A percentile compares a stretch with the other conserved stretches of the same genome.
phyloP scores from a whole-genome alignment of 257 asterid species.

The Rubia yunnanensis region DNA sequence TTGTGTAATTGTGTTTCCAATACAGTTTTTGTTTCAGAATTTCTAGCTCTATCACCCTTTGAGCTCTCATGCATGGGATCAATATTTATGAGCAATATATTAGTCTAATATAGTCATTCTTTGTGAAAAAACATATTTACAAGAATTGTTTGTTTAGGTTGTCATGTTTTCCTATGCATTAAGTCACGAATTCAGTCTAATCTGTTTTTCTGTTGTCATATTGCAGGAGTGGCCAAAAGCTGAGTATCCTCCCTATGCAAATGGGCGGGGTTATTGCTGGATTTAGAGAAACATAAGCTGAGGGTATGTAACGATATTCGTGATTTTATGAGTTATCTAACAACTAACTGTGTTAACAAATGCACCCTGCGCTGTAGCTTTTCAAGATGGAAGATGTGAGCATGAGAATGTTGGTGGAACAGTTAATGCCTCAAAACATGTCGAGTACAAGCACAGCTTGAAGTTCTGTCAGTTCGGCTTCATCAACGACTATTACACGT shows the following conservation, averaged over 20 bases:
- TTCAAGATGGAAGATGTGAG: constrained; percentile 98
- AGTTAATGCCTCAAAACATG: constrained; percentile 49
- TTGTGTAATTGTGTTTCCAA: too few species aligned
- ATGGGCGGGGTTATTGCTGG: constrained; percentile 84
- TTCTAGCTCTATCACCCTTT: too few species aligned
- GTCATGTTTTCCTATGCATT: too few species aligned
- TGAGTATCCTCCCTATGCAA: constrained; percentile 86
- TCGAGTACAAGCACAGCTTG: constrained; percentile 71
- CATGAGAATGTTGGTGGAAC: constrained; percentile 98
- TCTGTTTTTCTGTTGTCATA: constrained; percentile 4
- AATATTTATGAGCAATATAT: neutral
- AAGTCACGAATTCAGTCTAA: too few species aligned
- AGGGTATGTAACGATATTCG: constrained; percentile 38
- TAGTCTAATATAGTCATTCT: neutral
- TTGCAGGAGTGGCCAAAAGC: constrained; percentile 97
- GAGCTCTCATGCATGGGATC: too few species aligned
- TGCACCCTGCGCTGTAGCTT: constrained; percentile 33
- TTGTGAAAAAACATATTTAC: neutral
- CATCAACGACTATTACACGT: constrained; percentile 63
- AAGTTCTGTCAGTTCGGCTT: constrained; percentile 95
- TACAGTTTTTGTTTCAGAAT: too few species aligned
- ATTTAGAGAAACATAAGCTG: constrained; percentile 77
- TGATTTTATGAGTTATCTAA: neutral
- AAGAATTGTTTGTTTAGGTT: too few species aligned
- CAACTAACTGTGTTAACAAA: neutral